phyloP scores from a whole-genome alignment of 2,329 filamentous ascomycete species.

The Domatiomyces globalis region DNA sequence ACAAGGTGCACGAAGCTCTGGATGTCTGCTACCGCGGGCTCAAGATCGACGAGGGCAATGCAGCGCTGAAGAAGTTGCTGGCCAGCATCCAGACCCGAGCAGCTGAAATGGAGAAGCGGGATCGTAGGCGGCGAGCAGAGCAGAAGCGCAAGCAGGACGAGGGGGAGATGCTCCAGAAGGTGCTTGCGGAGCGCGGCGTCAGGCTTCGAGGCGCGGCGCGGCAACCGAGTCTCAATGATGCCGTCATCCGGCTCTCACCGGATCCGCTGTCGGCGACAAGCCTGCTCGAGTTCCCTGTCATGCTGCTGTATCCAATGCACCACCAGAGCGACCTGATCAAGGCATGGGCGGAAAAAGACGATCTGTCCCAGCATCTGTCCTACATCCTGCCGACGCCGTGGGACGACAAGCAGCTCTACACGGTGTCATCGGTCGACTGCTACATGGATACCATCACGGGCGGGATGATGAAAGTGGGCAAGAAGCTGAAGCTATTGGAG shows the following conservation, averaged over 20 bases:
- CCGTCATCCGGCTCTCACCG: slow-evolving; percentile 52
- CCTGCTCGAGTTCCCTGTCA: slow-evolving; percentile 58
- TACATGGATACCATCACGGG: slow-evolving; percentile 74
- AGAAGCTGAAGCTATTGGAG: slow-evolving; percentile 64
- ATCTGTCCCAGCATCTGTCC: slow-evolving; percentile 59
- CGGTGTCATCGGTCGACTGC: slow-evolving; percentile 55
- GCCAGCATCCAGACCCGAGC: slow-evolving; percentile 50
- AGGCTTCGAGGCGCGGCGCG: slow-evolving; percentile 50
- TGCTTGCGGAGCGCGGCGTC: slow-evolving; percentile 57
- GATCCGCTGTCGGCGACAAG: slow-evolving; percentile 61
- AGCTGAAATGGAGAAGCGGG: slow-evolving; percentile 40
- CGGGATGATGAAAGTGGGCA: slow-evolving; percentile 77
- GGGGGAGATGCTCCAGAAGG: slow-evolving; percentile 47
- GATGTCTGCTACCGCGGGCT: slow-evolving; percentile 66
- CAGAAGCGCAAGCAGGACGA: slow-evolving; percentile 37
- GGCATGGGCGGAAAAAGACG: slow-evolving; percentile 63
- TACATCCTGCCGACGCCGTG: slow-evolving; percentile 84
- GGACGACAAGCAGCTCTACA: slow-evolving; percentile 59
- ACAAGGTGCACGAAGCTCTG: slow-evolving; percentile 64
- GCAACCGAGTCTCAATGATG: slow-evolving; percentile 80
- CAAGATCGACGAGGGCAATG: slow-evolving; percentile 55
- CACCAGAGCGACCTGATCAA: slow-evolving; percentile 85
- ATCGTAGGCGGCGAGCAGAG: slow-evolving; percentile 41
- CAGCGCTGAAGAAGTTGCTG: slow-evolving; percentile 47
- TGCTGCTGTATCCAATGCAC: slow-evolving; percentile 73